Evolutionary conservation across 208 protist genomes (phyloP).

Genomic region (Crithidia expoeki): DNA sequence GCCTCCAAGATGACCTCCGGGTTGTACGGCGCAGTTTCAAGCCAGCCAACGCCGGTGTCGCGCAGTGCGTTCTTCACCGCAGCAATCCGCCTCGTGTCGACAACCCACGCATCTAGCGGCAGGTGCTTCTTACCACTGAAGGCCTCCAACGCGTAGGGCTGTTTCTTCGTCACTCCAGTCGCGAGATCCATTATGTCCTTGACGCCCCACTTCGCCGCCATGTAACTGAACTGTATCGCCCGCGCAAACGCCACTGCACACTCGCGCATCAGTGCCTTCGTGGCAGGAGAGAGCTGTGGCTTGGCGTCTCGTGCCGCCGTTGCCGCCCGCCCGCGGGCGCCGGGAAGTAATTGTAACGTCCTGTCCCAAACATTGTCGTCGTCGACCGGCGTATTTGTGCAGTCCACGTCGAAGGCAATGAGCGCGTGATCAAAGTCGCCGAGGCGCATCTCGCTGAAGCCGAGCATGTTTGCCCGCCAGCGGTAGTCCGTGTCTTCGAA

Average conservation of each 20-base stretch:
- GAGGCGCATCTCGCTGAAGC: conserved; percentile 26
- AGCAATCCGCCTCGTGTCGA: conserved; percentile 19
- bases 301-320: background rate
- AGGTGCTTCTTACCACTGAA: conserved; percentile 26
- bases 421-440: conserved; percentile 9
- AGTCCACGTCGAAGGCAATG: conserved; percentile 34
- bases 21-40: conserved; percentile 17
- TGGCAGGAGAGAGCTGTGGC: conserved; percentile 10
- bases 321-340: background rate
- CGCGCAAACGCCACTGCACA: conserved; percentile 21
- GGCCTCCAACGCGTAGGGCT: conserved; percentile 16
- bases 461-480: conserved; percentile 36
- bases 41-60: conserved; percentile 11
- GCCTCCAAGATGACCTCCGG: conserved; percentile 27
- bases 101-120: conserved; percentile 38
- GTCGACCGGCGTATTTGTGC: conserved; percentile 11
- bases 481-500: conserved; percentile 56
- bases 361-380: background rate
- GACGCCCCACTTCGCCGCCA: conserved; percentile 27
- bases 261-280: conserved; percentile 17
- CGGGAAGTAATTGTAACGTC: background rate
- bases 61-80: conserved; percentile 17
- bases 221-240: conserved; percentile 28
- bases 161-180: background rate
- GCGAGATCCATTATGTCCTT: conserved; percentile 11